Conservation (phyloP, 345 rosid species). For the Corchorus olitorius region DNA sequence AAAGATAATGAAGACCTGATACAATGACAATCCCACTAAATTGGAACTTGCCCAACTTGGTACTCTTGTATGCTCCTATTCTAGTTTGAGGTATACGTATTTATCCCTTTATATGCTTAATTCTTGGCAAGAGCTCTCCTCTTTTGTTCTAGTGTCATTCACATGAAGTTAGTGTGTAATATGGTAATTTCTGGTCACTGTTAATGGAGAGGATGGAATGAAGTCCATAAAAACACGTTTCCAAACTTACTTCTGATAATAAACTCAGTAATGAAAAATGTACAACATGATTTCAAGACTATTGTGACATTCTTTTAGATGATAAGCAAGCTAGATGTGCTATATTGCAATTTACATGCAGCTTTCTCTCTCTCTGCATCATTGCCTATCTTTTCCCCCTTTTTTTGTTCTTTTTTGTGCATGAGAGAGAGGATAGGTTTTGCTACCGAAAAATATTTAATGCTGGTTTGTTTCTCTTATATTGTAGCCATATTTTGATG, state of each 20-base stretch:
- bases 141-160: background rate
- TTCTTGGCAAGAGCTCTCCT: background rate
- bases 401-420: background rate
- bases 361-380: background rate
- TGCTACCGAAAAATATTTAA: background rate
- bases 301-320: background rate
- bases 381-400: background rate
- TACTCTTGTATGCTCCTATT: background rate
- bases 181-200: background rate
- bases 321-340: background rate
- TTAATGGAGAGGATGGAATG: background rate
- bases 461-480: background rate
- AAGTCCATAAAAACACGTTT: background rate
- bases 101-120: background rate
- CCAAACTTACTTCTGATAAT: too few species aligned
- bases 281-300: background rate
- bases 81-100: background rate
- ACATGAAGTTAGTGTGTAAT: background rate
- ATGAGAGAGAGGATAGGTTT: background rate
- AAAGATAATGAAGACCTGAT: too few species aligned
- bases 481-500: slow-evolving; percentile 67
- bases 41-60: background rate
- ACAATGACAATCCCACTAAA: too few species aligned
- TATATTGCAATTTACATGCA: background rate
- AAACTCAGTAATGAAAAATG: too few species aligned